These are phyloP conservation scores for Ascochyta viciae-villosae DNA, from an alignment of 2,329 filamentous ascomycete species.

Conservation along the genomic window DNA sequence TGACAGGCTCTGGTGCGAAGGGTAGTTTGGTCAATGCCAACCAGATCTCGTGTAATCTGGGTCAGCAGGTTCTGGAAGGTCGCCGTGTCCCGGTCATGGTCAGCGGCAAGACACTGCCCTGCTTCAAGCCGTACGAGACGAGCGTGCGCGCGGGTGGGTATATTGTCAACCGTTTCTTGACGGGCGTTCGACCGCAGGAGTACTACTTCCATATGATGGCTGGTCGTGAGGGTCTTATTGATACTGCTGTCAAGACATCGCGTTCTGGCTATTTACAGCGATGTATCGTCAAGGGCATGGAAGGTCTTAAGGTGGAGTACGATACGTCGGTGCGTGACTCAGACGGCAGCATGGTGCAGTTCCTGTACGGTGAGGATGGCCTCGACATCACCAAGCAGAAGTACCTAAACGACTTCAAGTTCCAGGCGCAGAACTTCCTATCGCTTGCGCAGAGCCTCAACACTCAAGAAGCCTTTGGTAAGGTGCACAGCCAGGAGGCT, in stretches of 20 bases:
- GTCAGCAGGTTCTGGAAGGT: slow-evolving; percentile 95
- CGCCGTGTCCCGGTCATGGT: slow-evolving; percentile 96
- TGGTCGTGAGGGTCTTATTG: slow-evolving; percentile 95
- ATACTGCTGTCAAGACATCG: slow-evolving; percentile 98
- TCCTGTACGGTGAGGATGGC: slow-evolving; percentile 95
- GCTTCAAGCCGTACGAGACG: slow-evolving; percentile 91
- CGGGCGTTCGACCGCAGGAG: slow-evolving; percentile 94
- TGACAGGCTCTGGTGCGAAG: slow-evolving; percentile 97
- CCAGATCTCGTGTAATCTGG: slow-evolving; percentile 95
- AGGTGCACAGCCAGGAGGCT: slow-evolving; percentile 71
- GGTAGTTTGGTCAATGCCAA: slow-evolving; percentile 93
- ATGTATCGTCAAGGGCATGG: slow-evolving; percentile 98
- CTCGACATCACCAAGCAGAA: slow-evolving; percentile 94
- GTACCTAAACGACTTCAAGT: slow-evolving; percentile 88
- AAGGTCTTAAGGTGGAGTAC: slow-evolving; percentile 89
- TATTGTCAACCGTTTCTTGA: slow-evolving; percentile 95
- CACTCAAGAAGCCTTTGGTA: slow-evolving; percentile 63
- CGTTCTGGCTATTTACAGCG: slow-evolving; percentile 95
- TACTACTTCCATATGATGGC: slow-evolving; percentile 99
- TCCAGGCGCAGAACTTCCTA: slow-evolving; percentile 83
- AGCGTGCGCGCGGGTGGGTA: slow-evolving; percentile 90
- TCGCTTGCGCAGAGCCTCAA: slow-evolving; percentile 81
- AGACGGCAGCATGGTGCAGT: slow-evolving; percentile 92
- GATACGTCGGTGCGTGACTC: slow-evolving; percentile 93
- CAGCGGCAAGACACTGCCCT: slow-evolving; percentile 93